Evolutionary conservation across 2,329 filamentous ascomycete genomes (phyloP).

Genomic region (Fusarium pseudonygamai): DNA sequence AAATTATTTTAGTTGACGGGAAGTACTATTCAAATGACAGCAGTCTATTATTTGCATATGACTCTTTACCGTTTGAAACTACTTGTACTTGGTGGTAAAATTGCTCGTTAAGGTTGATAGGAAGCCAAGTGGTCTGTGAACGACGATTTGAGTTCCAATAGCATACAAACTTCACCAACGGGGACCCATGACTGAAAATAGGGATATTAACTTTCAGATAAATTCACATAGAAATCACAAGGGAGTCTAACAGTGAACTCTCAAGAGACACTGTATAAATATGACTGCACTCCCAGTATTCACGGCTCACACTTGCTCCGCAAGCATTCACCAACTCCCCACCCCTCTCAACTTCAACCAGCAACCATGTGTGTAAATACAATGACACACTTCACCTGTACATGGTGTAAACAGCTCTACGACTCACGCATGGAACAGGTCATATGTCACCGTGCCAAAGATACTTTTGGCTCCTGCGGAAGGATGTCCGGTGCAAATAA

Average conservation of each 20-base stretch:
- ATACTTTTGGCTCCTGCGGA: background rate
- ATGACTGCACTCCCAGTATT: background rate
- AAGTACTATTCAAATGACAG: accelerated
- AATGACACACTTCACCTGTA: background rate
- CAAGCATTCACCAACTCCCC: background rate
- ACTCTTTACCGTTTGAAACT: accelerated
- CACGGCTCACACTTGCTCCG: background rate
- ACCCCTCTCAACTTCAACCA: accelerated
- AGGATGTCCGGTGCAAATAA: background rate
- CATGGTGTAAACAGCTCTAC: background rate
- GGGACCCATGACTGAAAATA: background rate
- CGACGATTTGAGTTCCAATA: accelerated
- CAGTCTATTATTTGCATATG: accelerated
- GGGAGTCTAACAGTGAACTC: background rate
- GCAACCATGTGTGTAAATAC: background rate
- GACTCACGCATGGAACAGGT: background rate
- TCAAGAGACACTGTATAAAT: background rate
- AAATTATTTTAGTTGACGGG: background rate
- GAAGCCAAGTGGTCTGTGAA: background rate
- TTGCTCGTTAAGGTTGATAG: background rate
- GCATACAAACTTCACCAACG: background rate
- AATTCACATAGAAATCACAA: background rate
- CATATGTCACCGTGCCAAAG: background rate
- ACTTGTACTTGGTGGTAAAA: background rate
- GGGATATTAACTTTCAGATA: too few relatives aligned